phyloP scores from a whole-genome alignment of 805 yeast genomes.

The Candida koratica region DNA sequence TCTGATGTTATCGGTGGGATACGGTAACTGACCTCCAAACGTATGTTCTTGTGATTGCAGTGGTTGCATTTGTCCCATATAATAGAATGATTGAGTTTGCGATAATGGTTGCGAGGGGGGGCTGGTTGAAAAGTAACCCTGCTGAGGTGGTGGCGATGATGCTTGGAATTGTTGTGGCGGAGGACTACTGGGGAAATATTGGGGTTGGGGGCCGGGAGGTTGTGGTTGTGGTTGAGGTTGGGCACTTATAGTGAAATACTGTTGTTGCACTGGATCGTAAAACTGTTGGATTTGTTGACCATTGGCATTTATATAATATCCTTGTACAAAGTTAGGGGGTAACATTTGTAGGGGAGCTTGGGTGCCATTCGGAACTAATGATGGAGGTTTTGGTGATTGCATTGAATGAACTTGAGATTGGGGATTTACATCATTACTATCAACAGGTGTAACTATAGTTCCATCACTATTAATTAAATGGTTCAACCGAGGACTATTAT shows the following conservation, averaged over 20 bases:
- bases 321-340: constrained; percentile 17
- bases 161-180: constrained; percentile 23
- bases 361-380: background rate
- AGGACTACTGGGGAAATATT: constrained; percentile 37
- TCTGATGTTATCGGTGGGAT: constrained; percentile 16
- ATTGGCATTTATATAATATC: constrained; percentile 21
- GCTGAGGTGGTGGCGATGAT: constrained; percentile 13
- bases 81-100: constrained; percentile 9
- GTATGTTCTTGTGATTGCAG: constrained; percentile 9
- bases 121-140: background rate
- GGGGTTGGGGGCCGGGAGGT: constrained; percentile 31
- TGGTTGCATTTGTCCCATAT: constrained; percentile 7
- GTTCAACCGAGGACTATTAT: constrained; percentile 31
- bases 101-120: background rate
- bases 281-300: constrained; percentile 37
- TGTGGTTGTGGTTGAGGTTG: constrained; percentile 16
- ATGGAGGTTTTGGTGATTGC: constrained; percentile 1
- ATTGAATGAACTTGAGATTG: constrained; percentile 1
- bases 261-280: constrained; percentile 44
- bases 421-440: constrained; percentile 17
- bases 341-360: constrained; percentile 12
- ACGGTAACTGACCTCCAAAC: constrained; percentile 19
- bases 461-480: constrained; percentile 46
- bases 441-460: constrained; percentile 41
- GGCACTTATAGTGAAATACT: constrained; percentile 38